Evolutionary conservation across 345 rosid species (phyloP), one percentile per base, ranked within the genome.

Genomic region (Erucastrum elatum): DNA sequence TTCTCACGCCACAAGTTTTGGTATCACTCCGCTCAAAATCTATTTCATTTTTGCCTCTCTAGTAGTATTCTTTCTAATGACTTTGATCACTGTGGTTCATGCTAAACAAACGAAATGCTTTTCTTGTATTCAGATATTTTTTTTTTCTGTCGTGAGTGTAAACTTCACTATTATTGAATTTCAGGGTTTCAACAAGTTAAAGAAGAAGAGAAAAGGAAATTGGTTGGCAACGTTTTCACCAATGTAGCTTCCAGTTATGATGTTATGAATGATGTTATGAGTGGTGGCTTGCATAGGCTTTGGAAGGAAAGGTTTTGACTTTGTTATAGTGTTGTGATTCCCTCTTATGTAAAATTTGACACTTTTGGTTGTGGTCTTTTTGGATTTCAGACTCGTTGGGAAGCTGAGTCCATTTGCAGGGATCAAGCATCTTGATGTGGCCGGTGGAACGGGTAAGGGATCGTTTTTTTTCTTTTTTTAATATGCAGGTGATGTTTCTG

Each of bases 371-470:
- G 21, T 15, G 70, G 30, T 82, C 17, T 70, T 73, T 46, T 31
- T 66, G 51, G 62, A 67, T 66, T 71, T 66, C 87, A 94, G 97
- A 83, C 86, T 95, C 62, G 96, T 95, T 64, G 92, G 91, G 68
- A 85, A 90, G 78, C 82, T 95, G 71, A 86, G 85, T 80, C 99
- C 99, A 64, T 95, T 95, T 76, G 88, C 89, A 1, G 98, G 99
- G 85, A 95, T 93, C 93, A 91, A 91, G 85, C 98, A 95, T 85
- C 93, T 91, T 83, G 99, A 95, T 84, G 98, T 95, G 72, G 99
- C 99, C 6, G 98, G 99, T 26, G 99, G 99, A 74, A 95, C 98
- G 67, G 99, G 98, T 21, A 21, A 21, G 21, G 21, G 21, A 21
- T 21, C 21, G 21, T 21, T 21, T 21, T 21, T 21, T 21, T 21